Base-by-base conservation (phyloP, 495 filamentous ascomycete species). In the Cercophora sp. region DNA sequence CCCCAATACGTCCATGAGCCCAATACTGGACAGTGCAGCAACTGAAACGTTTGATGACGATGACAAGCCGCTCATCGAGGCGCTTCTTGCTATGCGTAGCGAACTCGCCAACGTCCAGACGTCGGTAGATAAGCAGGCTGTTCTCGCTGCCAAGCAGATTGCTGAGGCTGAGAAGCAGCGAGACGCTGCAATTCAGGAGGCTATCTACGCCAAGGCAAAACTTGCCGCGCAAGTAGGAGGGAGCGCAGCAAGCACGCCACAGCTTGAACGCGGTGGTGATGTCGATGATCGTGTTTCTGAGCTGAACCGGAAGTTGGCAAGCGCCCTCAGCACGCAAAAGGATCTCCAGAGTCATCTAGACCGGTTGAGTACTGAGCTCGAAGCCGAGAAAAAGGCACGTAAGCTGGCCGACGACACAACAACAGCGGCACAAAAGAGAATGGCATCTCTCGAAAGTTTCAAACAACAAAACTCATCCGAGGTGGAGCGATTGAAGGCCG, bases 91-190 rank as follows among this genome's bases (percentile, higher is more conserved):
- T 19, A 95, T 99, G 86, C 82, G 88, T 49, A 80, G 81, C 11
- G 91, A 97, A 52, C 74, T 99, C 9, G 78, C 80, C 31, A 87
- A 86, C 36, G 84, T 99, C 48, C 93, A 97, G 66, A 81, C 74
- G 4, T 87, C 91, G 1, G 84, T 99, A 10, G 89, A 95, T 55
- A 78, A 87, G 34, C 92, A 96, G 71, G 86, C 89, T 9, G 74
- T 85, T 8, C 76, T 86, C 27, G 90, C 94, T 4, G 91, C 90
- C 3, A 89, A 87, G 61, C 81, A 88, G 52, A 89, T 99, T 57
- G 91, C 92, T 2, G 90, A 96, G 61, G 84, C 93, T 6, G 93
- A 96, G 66, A 89, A 87, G 54, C 91, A 97, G 67, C 76, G 94
- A 43, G 94, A 99, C 70, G 84, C 86, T 16, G 93, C 93, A 15